Evolutionary conservation across 352 stramenopile genomes (phyloP).

Genomic region (Thraustochytrium striatum): DNA sequence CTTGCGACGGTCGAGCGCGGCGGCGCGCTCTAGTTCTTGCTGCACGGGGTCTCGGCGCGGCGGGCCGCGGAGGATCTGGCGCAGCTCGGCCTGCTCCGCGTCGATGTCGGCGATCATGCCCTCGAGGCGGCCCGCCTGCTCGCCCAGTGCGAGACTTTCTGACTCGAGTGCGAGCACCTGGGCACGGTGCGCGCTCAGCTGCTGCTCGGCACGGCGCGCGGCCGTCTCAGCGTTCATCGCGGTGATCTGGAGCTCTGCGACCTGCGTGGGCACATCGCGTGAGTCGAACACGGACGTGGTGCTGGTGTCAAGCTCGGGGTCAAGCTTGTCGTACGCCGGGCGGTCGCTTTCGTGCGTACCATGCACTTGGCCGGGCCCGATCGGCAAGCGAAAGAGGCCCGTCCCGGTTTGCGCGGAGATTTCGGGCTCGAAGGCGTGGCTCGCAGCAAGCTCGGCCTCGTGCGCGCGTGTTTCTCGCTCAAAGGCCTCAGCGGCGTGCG

Average conservation of each 20-base stretch:
- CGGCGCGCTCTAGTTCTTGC: neutral
- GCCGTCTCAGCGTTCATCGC: conserved; percentile 12
- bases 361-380: neutral
- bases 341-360: neutral
- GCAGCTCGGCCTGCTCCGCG: neutral
- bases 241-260: neutral
- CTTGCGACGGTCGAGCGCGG: neutral
- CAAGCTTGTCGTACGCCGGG: neutral
- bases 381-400: conserved; percentile 1
- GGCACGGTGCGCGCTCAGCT: too few relatives aligned
- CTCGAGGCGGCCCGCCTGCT: neutral
- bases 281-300: neutral
- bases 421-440: conserved; percentile 1
- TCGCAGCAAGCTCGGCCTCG: neutral
- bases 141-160: neutral
- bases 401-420: neutral
- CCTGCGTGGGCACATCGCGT: neutral
- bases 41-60: conserved; percentile 7
- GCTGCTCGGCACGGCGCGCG: neutral
- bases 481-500: neutral
- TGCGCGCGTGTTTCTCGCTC: neutral
- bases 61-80: neutral
- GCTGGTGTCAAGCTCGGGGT: neutral
- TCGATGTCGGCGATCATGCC: neutral
- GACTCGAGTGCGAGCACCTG: neutral